phyloP scores from a whole-genome alignment of 2,329 filamentous ascomycete species.

The Fusarium palustre region DNA sequence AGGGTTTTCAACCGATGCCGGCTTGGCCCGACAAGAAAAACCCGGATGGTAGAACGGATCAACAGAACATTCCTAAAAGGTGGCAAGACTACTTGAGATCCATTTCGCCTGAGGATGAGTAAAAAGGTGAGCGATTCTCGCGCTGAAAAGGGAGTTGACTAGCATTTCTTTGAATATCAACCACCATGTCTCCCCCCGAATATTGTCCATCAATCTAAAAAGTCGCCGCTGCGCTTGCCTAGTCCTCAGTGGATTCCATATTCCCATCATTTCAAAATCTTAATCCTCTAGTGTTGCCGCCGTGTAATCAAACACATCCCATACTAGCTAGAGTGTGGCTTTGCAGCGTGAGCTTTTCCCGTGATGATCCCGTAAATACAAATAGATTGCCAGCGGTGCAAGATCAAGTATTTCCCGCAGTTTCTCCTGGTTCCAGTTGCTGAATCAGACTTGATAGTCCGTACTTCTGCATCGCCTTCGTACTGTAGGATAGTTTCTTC shows the following conservation, averaged over 20 bases:
- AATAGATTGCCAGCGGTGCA: neutral
- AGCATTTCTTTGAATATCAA: slow-evolving; percentile 9
- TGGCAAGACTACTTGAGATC: slow-evolving; percentile 34
- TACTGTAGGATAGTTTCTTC: neutral
- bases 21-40: slow-evolving; percentile 33
- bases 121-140: neutral
- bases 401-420: neutral
- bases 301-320: slow-evolving; percentile 5
- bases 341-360: slow-evolving; percentile 2
- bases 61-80: slow-evolving; percentile 4
- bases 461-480: neutral
- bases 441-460: neutral
- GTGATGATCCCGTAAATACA: slow-evolving; percentile 7
- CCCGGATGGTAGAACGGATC: neutral
- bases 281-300: neutral
- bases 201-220: slow-evolving; percentile 14
- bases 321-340: neutral
- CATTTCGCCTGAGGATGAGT: neutral
- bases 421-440: neutral
- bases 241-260: slow-evolving; percentile 2
- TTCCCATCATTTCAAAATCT: slow-evolving; percentile 3
- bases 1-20: slow-evolving; percentile 13
- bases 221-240: neutral
- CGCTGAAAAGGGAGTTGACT: neutral
- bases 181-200: neutral